A percentile compares a stretch with the other conserved stretches of the same genome.
Conservation (phyloP, 805 yeast genomes). For the Kuraishia capsulata region DNA sequence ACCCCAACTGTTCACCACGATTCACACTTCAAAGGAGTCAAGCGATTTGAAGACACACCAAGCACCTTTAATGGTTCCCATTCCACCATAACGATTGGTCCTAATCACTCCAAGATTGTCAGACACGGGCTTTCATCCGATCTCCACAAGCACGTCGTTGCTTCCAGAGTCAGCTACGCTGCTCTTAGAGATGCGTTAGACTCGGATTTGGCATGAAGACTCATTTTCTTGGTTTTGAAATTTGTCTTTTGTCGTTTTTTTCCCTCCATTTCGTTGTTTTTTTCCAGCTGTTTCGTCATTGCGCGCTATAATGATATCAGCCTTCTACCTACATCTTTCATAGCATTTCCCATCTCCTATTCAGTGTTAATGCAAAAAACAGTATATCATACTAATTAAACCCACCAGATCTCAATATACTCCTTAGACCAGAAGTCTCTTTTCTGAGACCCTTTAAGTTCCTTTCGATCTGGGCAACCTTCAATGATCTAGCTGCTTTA, state of each 20-base stretch:
- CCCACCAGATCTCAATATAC: not conserved
- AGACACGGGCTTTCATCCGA: conserved; percentile 33
- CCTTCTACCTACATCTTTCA: no score
- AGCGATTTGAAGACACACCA: not conserved
- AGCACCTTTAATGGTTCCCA: conserved; percentile 23
- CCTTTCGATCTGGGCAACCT: not conserved
- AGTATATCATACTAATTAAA: conserved; percentile 1
- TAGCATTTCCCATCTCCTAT: no score
- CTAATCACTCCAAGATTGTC: conserved; percentile 29
- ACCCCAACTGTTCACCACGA: no score
- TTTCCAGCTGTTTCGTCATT: no score
- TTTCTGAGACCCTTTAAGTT: not conserved
- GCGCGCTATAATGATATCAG: no score
- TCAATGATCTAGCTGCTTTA: conserved; percentile 1
- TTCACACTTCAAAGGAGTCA: not conserved
- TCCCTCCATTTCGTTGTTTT: no score
- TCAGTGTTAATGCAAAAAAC: conserved; percentile 1
- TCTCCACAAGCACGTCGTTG: conserved; percentile 24
- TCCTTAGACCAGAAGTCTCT: not conserved
- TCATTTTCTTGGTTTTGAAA: no score
- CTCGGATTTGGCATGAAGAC: conserved; percentile 5
- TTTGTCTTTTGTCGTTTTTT: no score
- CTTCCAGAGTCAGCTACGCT: conserved; percentile 34
- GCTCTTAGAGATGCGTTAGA: conserved; percentile 37
- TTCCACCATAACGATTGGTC: conserved; percentile 31